A percentile compares a stretch with the other conserved stretches of the same genome.
These are phyloP conservation scores for Ogataea neopini DNA, from an alignment of 805 yeast species.

Conservation along the genomic window DNA sequence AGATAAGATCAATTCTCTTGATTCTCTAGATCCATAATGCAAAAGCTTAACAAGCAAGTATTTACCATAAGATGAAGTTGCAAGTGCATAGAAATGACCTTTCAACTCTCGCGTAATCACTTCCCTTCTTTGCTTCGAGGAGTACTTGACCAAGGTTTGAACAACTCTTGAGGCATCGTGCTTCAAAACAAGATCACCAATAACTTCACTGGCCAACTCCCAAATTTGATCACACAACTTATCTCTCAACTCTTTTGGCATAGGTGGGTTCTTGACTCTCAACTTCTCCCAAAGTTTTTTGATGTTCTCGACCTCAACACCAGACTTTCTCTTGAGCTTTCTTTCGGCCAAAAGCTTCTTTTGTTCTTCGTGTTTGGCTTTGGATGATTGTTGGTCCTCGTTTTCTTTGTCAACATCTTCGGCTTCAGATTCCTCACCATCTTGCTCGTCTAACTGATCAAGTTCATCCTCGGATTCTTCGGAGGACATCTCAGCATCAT, in stretches of 20 bases:
- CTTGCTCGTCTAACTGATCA: conserved; percentile 38
- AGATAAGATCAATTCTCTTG: conserved; percentile 71
- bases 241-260: conserved; percentile 74
- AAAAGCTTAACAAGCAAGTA: conserved; percentile 83
- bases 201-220: conserved; percentile 74
- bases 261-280: conserved; percentile 79
- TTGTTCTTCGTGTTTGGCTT: conserved; percentile 81
- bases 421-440: conserved; percentile 33
- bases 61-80: conserved; percentile 93
- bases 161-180: conserved; percentile 97
- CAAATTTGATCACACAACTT: conserved; percentile 82
- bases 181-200: conserved; percentile 84
- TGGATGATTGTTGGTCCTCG: conserved; percentile 46
- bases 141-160: conserved; percentile 87
- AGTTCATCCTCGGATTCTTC: conserved; percentile 31
- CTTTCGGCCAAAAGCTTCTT: conserved; percentile 76
- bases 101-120: conserved; percentile 65
- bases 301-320: conserved; percentile 79
- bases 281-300: conserved; percentile 89
- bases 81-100: conserved; percentile 76
- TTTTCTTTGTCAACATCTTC: conserved; percentile 31
- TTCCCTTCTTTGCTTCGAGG: conserved; percentile 76
- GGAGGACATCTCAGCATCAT: conserved; percentile 4
- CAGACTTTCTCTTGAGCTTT: conserved; percentile 85
- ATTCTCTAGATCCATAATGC: conserved; percentile 87